These are phyloP conservation scores for Aspergillus sp. DNA, from an alignment of 2,329 filamentous ascomycete species.

Conservation along the genomic window DNA sequence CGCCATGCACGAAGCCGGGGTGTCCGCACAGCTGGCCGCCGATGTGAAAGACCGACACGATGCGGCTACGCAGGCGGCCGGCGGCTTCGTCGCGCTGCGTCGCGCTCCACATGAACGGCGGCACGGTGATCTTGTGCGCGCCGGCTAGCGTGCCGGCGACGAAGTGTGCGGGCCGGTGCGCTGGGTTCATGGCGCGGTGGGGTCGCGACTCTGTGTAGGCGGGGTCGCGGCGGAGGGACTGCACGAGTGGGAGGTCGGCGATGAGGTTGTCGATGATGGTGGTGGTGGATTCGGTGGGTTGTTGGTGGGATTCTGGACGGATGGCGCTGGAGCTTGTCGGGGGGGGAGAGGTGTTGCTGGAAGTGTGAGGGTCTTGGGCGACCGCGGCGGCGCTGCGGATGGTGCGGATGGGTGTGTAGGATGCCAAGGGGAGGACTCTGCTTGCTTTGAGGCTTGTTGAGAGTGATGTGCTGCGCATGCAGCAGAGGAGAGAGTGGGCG, in stretches of 20 bases:
- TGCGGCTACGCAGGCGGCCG: conserved; percentile 5
- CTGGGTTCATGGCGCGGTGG: conserved; percentile 75
- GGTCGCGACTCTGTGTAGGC: conserved; percentile 73
- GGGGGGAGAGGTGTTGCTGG: conserved; percentile 1
- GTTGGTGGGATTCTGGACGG: conserved; percentile 5
- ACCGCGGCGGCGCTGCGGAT: conserved; percentile 7
- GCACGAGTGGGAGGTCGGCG: conserved; percentile 63
- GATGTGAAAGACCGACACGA: conserved; percentile 32
- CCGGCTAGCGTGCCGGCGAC: conserved; percentile 77
- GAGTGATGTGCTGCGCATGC: not conserved
- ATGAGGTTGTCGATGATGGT: conserved; percentile 24
- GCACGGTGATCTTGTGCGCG: conserved; percentile 69
- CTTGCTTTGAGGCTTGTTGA: not conserved
- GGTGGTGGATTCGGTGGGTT: conserved; percentile 43
- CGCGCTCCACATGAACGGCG: conserved; percentile 57
- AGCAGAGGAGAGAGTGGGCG: conserved; percentile 1
- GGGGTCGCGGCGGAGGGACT: conserved; percentile 62
- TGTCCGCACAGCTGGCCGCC: conserved; percentile 35
- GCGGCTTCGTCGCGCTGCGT: conserved; percentile 1
- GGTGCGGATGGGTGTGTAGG: not conserved
- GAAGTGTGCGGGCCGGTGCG: conserved; percentile 68
- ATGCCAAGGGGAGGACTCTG: conserved; percentile 3
- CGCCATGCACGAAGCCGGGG: conserved; percentile 36
- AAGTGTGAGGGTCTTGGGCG: conserved; percentile 9
- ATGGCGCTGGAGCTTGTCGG: conserved; percentile 19